Conservation (phyloP, 495 filamentous ascomycete species). For the Trichoderma gamsii region DNA sequence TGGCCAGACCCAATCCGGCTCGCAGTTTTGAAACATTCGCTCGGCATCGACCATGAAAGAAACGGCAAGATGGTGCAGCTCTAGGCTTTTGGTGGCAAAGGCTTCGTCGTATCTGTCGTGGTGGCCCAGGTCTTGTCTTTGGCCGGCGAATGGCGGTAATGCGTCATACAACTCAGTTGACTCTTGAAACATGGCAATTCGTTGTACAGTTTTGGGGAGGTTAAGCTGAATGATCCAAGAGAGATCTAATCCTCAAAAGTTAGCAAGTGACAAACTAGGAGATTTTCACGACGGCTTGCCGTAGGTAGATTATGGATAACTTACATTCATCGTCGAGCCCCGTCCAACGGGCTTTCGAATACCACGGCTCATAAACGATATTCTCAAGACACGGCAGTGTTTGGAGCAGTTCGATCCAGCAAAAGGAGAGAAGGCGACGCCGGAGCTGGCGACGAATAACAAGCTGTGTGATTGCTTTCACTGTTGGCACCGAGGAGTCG, state of each 20-base stretch:
- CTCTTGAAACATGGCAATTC: not conserved
- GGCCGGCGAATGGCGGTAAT: not conserved
- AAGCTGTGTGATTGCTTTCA: no score
- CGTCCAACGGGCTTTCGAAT: not conserved
- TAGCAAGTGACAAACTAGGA: not conserved
- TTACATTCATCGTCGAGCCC: not conserved
- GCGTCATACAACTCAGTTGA: not conserved
- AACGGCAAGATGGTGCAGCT: not conserved
- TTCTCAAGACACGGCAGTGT: not conserved
- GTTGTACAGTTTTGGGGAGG: not conserved
- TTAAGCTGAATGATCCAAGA: not conserved
- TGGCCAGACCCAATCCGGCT: not conserved
- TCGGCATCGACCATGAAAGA: not conserved
- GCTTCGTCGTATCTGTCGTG: not conserved
- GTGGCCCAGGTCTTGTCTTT: not conserved
- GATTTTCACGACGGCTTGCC: not conserved
- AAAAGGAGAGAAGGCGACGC: not conserved
- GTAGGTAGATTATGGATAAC: not conserved
- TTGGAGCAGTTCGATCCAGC: not conserved
- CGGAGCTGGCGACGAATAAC: conserved; percentile 2
- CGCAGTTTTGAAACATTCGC: not conserved
- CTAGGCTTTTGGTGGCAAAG: not conserved
- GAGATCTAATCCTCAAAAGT: not conserved
- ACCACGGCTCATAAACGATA: not conserved
- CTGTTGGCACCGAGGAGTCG: no score